Evolutionary conservation across 306 rosid genomes (phyloP).

Genomic region (Heteromeles arbutifolia): DNA sequence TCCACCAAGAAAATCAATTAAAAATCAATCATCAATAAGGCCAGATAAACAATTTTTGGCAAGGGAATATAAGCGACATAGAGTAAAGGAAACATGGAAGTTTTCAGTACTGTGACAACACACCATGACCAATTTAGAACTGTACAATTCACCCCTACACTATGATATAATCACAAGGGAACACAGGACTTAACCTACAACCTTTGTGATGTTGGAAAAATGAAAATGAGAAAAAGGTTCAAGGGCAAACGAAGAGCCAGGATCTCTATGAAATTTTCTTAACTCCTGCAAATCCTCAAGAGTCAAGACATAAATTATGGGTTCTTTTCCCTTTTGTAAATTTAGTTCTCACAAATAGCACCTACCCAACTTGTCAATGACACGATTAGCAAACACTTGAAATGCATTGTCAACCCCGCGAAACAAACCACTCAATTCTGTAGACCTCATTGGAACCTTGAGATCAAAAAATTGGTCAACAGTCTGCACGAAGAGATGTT

Average conservation of each 20-base stretch:
- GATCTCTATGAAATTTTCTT: not conserved
- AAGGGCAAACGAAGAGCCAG: not conserved
- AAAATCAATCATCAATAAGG: not conserved
- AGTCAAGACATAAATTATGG: not conserved
- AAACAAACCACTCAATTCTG: conserved; percentile 78
- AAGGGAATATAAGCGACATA: not conserved
- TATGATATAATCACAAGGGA: not conserved
- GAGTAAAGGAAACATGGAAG: not conserved
- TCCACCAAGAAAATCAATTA: not conserved
- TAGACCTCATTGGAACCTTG: conserved; percentile 92
- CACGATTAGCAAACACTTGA: conserved; percentile 72
- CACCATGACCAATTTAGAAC: not conserved
- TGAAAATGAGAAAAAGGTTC: not conserved
- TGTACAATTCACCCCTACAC: not conserved
- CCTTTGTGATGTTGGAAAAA: not conserved
- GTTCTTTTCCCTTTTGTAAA: not conserved
- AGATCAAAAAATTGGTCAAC: conserved; percentile 90
- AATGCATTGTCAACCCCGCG: conserved; percentile 97
- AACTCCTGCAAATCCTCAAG: not conserved
- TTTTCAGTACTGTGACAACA: not conserved
- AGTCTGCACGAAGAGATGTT: conserved; percentile 52
- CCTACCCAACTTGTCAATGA: conserved; percentile 73
- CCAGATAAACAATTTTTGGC: not conserved
- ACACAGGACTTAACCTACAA: not conserved
- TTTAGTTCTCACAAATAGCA: not conserved